Conservation (phyloP, 1,284 basidiomycete genomes). For the Inonotus obliquus region DNA sequence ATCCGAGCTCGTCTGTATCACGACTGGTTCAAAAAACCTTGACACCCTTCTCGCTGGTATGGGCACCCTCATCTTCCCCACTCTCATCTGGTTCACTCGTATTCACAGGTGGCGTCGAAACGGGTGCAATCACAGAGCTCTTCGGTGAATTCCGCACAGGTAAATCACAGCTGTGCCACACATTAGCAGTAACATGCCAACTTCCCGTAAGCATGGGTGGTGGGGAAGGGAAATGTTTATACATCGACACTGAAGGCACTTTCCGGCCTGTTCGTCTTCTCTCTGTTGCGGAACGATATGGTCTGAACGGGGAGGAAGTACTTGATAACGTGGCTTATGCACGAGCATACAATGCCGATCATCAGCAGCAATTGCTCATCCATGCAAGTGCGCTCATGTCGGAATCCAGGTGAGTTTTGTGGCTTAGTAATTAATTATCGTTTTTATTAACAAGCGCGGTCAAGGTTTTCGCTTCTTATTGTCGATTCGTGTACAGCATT, state of each 20-base stretch:
- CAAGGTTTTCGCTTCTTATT: conserved; percentile 91
- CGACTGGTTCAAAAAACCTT: conserved; percentile 94
- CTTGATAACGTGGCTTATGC: conserved; percentile 99
- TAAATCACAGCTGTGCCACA: conserved; percentile 98
- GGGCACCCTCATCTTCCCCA: conserved; percentile 22
- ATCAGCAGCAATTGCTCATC: conserved; percentile 88
- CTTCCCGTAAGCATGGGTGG: conserved; percentile 97
- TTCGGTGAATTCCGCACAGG: conserved; percentile 99
- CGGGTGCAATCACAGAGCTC: conserved; percentile 96
- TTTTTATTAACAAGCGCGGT: conserved; percentile 17
- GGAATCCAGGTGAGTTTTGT: conserved; percentile 75
- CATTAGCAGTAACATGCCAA: conserved; percentile 97
- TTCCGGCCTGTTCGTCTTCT: conserved; percentile 95
- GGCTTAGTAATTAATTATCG: background rate
- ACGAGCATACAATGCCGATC: conserved; percentile 97
- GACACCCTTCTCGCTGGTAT: conserved; percentile 93
- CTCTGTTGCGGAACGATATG: conserved; percentile 93
- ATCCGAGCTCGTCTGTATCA: conserved; percentile 96
- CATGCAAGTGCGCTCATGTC: conserved; percentile 97
- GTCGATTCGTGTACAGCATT: conserved; percentile 97
- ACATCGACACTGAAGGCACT: conserved; percentile 98
- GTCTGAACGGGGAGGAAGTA: conserved; percentile 95
- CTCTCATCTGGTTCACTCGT: background rate
- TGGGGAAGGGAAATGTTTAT: conserved; percentile 97
- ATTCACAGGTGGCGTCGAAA: conserved; percentile 86